Evolutionary conservation across 1,284 basidiomycete genomes (phyloP), one percentile per base, ranked within the genome.

Genomic region (Malassezia globosa): DNA sequence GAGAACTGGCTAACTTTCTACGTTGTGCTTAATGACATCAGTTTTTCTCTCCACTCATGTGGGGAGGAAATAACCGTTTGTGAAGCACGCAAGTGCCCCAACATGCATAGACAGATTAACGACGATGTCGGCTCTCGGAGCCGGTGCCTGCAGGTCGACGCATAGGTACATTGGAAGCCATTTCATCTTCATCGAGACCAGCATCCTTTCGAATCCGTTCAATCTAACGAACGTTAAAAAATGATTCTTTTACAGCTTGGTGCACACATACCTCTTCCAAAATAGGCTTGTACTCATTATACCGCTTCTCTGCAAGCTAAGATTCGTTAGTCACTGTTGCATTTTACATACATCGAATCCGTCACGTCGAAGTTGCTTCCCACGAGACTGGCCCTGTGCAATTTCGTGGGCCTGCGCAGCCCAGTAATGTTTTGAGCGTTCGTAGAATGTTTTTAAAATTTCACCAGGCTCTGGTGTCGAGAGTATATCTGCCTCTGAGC

Each of bases 401-500:
- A 62, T 54, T 13, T 72, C 73, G 46, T 80, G 77, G 3, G 85
- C 87, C 53, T 80, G 82, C 46, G 81, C 80, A 0, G 83, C 78
- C 88, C 88, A 94, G 66, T 84, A 82, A 42, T 40, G 51, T 23
- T 65, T 66, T 4, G 61, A 83, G 5, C 88, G 80, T 10, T 83
- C 80, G 65, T 89, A 94, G 72, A 92, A 92, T 70, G 79, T 77
- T 0, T 85, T 82, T 6, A 92, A 73, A 0, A 83, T 85, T 70
- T 94, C 89, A n/a, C 87, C 86, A 0, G 87, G 86, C 5, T 83
- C 76, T 0, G 89, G 89, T 0, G 87, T 90, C 51, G 82, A 84
- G 36, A 87, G 67, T 0, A 80, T 72, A 56, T 89, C 87, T 61
- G 87, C 85, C 0, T 78, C 75, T 0, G 82, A 80, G 3, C 80